Conservation (phyloP, 1,284 basidiomycete genomes). For the Boletus mariae region DNA sequence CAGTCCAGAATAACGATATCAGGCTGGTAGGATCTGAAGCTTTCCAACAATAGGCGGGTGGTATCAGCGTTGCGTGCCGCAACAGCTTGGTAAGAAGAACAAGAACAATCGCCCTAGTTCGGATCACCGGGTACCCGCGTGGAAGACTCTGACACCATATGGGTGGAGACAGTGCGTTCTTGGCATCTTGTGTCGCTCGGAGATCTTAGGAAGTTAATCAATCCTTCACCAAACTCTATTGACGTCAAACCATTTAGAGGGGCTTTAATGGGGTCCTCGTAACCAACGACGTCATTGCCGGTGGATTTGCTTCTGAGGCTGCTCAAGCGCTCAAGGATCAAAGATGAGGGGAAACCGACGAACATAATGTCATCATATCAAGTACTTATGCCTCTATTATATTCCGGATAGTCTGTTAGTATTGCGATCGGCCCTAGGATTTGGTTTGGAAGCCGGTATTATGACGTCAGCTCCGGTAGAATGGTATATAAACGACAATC, state of each 20-base stretch:
- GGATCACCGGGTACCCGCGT: slow-evolving; percentile 73
- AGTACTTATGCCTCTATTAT: slow-evolving; percentile 41
- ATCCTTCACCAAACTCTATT: slow-evolving; percentile 60
- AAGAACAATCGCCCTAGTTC: slow-evolving; percentile 54
- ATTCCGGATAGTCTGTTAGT: slow-evolving; percentile 41
- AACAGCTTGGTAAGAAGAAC: slow-evolving; percentile 68
- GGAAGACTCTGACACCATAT: slow-evolving; percentile 65
- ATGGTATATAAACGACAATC: slow-evolving; percentile 2
- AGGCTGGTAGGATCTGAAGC: slow-evolving; percentile 67
- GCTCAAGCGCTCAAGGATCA: slow-evolving; percentile 28
- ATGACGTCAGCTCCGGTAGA: slow-evolving; percentile 49
- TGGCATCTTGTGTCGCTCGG: background rate
- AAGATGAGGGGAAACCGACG: slow-evolving; percentile 50
- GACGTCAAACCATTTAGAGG: slow-evolving; percentile 73
- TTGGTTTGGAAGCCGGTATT: slow-evolving; percentile 70
- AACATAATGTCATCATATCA: slow-evolving; percentile 58
- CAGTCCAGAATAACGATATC: slow-evolving; percentile 77
- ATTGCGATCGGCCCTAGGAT: slow-evolving; percentile 74
- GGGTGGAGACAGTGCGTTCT: slow-evolving; percentile 53
- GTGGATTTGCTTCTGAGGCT: slow-evolving; percentile 59
- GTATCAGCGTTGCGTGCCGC: slow-evolving; percentile 74
- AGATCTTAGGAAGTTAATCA: background rate
- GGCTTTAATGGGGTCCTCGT: slow-evolving; percentile 65
- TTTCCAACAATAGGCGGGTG: slow-evolving; percentile 80
- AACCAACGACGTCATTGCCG: slow-evolving; percentile 66